A percentile compares a stretch with the other conserved stretches of the same genome.
Evolutionary conservation across 23 red algal species (phyloP).

Genomic region (Cyanidioschyzon merolae): DNA sequence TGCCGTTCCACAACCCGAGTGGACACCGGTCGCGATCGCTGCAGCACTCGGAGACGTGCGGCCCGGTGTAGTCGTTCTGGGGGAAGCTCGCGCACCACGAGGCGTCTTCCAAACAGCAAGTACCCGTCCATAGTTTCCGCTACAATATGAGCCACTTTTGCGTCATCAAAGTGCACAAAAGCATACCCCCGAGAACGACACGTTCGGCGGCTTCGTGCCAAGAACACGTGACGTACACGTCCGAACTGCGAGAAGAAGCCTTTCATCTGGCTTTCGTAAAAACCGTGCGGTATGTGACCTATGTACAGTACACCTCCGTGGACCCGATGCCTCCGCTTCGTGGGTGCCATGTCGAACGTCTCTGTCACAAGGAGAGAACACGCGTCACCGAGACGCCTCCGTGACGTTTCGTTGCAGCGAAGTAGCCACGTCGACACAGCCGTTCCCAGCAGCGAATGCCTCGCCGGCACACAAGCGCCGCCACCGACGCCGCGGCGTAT

Average conservation of each 20-base stretch:
- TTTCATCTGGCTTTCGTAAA: conserved; percentile 76
- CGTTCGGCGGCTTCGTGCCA: conserved; percentile 53
- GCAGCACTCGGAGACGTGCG: no score
- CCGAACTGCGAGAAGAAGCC: conserved; percentile 90
- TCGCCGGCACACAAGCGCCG: no score
- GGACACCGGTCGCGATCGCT: not conserved
- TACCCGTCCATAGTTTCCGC: conserved; percentile 89
- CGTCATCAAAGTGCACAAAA: conserved; percentile 70
- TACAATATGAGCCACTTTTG: conserved; percentile 47
- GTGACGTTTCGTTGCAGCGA: no score
- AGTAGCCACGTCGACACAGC: no score
- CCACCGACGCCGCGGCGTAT: no score
- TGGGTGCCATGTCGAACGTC: not conserved
- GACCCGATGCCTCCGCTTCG: not conserved
- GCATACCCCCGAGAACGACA: conserved; percentile 62
- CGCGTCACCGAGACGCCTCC: no score
- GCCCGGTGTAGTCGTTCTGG: conserved; percentile 16
- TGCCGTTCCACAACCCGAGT: not conserved
- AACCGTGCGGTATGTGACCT: conserved; percentile 92
- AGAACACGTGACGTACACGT: conserved; percentile 38
- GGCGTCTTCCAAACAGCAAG: conserved; percentile 65
- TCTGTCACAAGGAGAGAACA: no score
- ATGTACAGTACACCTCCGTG: conserved; percentile 57
- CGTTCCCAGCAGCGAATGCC: no score
- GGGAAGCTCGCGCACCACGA: conserved; percentile 56